A percentile compares a stretch with the other conserved stretches of the same genome.
Evolutionary conservation across 2,329 filamentous ascomycete species (phyloP).

Genomic region (Fonsecaea monophora): DNA sequence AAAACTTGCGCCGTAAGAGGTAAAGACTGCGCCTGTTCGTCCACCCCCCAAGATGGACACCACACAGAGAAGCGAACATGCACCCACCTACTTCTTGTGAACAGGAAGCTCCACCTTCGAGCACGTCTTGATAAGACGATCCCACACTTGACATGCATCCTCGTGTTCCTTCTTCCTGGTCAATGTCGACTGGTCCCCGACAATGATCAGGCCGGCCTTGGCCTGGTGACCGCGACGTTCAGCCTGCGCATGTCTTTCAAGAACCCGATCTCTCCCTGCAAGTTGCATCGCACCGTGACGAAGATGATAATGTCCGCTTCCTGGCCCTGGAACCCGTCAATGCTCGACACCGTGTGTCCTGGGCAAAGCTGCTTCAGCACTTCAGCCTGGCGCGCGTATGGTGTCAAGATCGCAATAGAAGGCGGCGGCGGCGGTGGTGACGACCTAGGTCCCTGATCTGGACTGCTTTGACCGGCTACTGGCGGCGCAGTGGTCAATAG

Average conservation of each 20-base stretch:
- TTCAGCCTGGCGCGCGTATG: constrained; percentile 50
- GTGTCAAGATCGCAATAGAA: constrained; percentile 51
- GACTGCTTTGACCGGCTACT: neutral
- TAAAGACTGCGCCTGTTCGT: neutral
- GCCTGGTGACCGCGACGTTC: constrained; percentile 54
- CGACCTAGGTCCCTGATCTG: neutral
- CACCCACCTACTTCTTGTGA: neutral
- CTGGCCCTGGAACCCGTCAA: constrained; percentile 54
- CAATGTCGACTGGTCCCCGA: constrained; percentile 45
- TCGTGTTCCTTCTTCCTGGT: constrained; percentile 19
- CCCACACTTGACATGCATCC: constrained; percentile 16
- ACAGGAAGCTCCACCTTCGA: constrained; percentile 5
- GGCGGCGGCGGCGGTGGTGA: neutral
- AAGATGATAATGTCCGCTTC: constrained; percentile 55
- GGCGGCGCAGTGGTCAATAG: constrained; percentile 39
- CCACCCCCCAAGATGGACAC: neutral
- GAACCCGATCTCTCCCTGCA: constrained; percentile 48
- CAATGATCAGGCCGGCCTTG: constrained; percentile 46
- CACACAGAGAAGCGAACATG: no score
- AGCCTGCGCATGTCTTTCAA: constrained; percentile 51
- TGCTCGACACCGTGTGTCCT: constrained; percentile 46
- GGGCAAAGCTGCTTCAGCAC: constrained; percentile 40
- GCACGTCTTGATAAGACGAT: constrained; percentile 15
- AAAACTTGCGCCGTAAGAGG: neutral
- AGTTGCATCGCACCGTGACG: constrained; percentile 53